Evolutionary conservation across 768 basidiomycete species (phyloP), one percentile per base, ranked within the genome.

Genomic region (Lentinula aciculospora): DNA sequence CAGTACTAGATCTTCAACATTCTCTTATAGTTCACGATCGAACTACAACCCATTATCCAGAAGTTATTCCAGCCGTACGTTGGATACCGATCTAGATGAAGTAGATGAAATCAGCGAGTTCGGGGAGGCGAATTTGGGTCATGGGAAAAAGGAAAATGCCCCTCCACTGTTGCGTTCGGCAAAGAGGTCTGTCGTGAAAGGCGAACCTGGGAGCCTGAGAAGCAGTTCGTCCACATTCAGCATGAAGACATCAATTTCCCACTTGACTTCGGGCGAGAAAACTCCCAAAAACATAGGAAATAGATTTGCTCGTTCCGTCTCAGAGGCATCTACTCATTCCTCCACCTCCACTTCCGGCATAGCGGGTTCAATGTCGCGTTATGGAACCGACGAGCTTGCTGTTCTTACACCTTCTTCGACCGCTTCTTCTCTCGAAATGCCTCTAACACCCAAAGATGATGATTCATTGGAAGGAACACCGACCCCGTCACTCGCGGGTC

Each of bases 401-500:
- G 23, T 57, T 9, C 61, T 39, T 12, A 57, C 61, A 25, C 61
- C 62, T 47, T 53, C 61, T 0, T 74, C 73, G 21, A 70, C 71
- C 1, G 66, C 71, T 1, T 74, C 72, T 15, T 69, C 72, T 12
- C 44, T 72, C 27, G 73, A 72, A 60, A 71, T 71, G 17, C 69
- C 71, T 0, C 57, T 71, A 10, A 74, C 75, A 3, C 72, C 74
- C n/a, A 56, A 62, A 44, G 69, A 74, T n/a, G 56, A 66, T 19
- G 56, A 57, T 31, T 21, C 29, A 13, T 34, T 53, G 29, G 28
- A 46, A 28, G 37, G 23, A 10, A 47, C 34, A 28, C 31, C 58
- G 55, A 58, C 36, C 39, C 7, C 25, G 15, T 53, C 51, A 27
- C 51, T 32, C 12, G n/a, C 63, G 60, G 23, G 28, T 47, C 37